Evolutionary conservation across 2,329 filamentous ascomycete genomes (phyloP).

Genomic region (Fusarium sambucinum): DNA sequence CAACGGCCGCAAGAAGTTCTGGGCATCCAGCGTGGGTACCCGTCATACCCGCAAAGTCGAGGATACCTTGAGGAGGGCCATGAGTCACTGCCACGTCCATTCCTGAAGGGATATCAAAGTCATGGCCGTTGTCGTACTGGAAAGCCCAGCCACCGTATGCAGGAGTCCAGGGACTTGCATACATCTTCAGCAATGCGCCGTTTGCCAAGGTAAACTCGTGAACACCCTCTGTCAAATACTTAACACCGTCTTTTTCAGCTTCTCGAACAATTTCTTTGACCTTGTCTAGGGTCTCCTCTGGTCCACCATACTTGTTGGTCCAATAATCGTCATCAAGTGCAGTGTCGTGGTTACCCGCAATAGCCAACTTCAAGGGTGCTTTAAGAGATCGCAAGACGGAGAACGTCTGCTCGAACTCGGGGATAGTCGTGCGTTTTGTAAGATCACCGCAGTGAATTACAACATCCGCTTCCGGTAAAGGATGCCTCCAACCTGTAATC

Average conservation of each 20-base stretch:
- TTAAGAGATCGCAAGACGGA: slow-evolving; percentile 57
- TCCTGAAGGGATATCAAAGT: slow-evolving; percentile 52
- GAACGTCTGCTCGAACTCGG: slow-evolving; percentile 58
- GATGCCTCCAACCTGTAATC: slow-evolving; percentile 49
- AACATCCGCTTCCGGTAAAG: slow-evolving; percentile 58
- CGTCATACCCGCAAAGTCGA: slow-evolving; percentile 55
- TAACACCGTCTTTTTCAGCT: slow-evolving; percentile 56
- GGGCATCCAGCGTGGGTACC: slow-evolving; percentile 57
- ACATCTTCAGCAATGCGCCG: slow-evolving; percentile 62
- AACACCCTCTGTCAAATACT: slow-evolving; percentile 62
- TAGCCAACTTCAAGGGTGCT: slow-evolving; percentile 65
- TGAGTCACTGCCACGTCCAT: slow-evolving; percentile 67
- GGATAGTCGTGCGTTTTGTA: slow-evolving; percentile 56
- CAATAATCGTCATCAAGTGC: slow-evolving; percentile 53
- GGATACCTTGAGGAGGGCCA: slow-evolving; percentile 64
- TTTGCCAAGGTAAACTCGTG: slow-evolving; percentile 62
- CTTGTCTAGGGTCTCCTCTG: slow-evolving; percentile 49
- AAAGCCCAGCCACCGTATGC: slow-evolving; percentile 61
- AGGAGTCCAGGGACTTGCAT: slow-evolving; percentile 67
- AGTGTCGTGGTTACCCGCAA: slow-evolving; percentile 68
- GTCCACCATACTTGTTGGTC: slow-evolving; percentile 10
- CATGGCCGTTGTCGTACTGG: slow-evolving; percentile 60
- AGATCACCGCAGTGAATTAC: slow-evolving; percentile 67
- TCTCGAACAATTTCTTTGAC: slow-evolving; percentile 55
- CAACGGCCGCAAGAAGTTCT: slow-evolving; percentile 60